Base-by-base conservation (phyloP, 139 green algal species). In the Haematococcus lacustris region DNA sequence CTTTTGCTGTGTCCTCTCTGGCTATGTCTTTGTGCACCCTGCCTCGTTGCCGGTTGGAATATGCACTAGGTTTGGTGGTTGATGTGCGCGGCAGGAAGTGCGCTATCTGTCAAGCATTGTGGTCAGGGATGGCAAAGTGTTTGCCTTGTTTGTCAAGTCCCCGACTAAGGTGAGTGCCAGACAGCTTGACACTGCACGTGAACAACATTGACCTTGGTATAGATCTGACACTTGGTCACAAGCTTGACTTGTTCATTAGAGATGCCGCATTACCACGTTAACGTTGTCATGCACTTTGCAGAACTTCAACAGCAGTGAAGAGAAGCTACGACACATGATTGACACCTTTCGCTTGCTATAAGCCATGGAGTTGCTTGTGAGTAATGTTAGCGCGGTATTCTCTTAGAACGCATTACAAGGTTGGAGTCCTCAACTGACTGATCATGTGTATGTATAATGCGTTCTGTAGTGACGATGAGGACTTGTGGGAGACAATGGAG, bases 51-150 rank as follows among this genome's bases (percentile, higher is more conserved):
- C n/a, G n/a, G n/a, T n/a, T n/a, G n/a, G n/a, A n/a, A n/a, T n/a
- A n/a, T n/a, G n/a, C n/a, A n/a, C n/a, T n/a, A n/a, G n/a, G n/a
- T n/a, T n/a, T n/a, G n/a, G n/a, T n/a, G n/a, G n/a, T n/a, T n/a
- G 13, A n/a, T n/a, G n/a, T n/a, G n/a, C n/a, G n/a, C n/a, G n/a
- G 38, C 80, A 88, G 82, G 78, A 81, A 1, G 78, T 80, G 43
- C 74, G 76, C 38, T 96, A 95, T 81, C 82, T 94, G 32, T 69
- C 79, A 4, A 83, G 73, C 51, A 85, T 94, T 61, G 90, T 85
- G 0, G 82, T 92, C 0, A 88, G 87, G 51, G 41, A 74, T 4
- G 91, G 88, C 66, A 94, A 94, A 80, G 88, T 96, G 13, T 87
- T 86, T 68, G 81, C 75, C 1, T 69, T 87, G 23, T 87, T 87